Evolutionary conservation across 164 flowering plant genomes (phyloP), one percentile per base, ranked within the genome.

Genomic region (Dillenia turbinata): DNA sequence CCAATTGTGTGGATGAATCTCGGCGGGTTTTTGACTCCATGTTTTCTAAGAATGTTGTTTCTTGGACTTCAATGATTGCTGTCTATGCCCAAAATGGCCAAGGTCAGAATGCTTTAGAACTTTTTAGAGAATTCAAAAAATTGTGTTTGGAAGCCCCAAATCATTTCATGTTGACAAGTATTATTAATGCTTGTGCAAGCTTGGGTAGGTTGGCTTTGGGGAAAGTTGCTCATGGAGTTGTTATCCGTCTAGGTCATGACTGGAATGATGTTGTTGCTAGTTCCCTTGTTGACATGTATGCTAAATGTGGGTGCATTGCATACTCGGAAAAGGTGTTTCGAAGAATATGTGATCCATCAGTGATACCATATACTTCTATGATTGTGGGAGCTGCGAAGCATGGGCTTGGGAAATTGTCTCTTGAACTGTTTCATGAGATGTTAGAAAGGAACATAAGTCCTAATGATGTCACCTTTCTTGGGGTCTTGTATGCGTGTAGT

Each of bases 401-500:
- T 68, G 90, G 90, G 49, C 80, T 78, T 47, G 89, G 84, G 45
- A 57, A 44, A 22, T 17, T 64, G 4, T 76, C 88, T n/a, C 74
- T 86, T 19, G 69, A 82, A 8, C 76, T 86, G 45, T 82, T 86
- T 59, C 46, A 75, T 19, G 85, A 85, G 62, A 89, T 89, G 96
- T 52, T 77, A 17, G 63, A 45, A 15, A 73, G 64, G 62, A 78
- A 77, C 59, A 67, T 89, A 26, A 73, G 61, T 49, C 96, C 96
- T 5, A 89, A 87, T 52, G 77, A 70, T 57, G 79, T 89, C 46
- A 89, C 96, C 44, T 81, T 80, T 59, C 58, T 86, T 26, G 90
- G 87, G 47, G 76, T 89, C 40, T 65, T 86, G 51, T 77, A 86
- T 74, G 96, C 85, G 55, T 89, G 96, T 62, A 86, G 87, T 73